phyloP scores from a whole-genome alignment of 441 rosid species.

The Jatropha multifida region DNA sequence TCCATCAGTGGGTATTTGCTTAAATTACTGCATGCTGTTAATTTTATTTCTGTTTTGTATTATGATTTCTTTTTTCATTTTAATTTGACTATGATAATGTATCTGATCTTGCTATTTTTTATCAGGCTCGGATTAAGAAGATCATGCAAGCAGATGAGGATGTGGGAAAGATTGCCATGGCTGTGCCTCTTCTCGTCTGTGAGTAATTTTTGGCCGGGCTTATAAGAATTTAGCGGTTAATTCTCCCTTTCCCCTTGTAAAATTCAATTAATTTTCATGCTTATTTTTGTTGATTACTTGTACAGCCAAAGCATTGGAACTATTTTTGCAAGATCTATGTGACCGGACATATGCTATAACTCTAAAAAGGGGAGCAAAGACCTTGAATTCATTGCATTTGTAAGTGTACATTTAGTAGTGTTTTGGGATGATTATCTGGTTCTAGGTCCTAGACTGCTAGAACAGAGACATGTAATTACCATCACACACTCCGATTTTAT shows the following conservation, averaged over 20 bases:
- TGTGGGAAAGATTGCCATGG: slow-evolving; percentile 89
- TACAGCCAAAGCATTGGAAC: slow-evolving; percentile 86
- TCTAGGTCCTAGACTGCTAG: background rate
- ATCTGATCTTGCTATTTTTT: slow-evolving; percentile 7
- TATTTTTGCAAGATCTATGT: slow-evolving; percentile 90
- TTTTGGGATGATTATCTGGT: background rate
- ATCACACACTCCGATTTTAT: background rate
- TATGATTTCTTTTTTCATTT: background rate
- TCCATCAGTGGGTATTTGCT: background rate
- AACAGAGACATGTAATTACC: background rate
- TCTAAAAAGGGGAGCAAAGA: slow-evolving; percentile 77
- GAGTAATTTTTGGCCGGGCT: slow-evolving; percentile 34
- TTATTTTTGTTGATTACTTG: slow-evolving; percentile 22
- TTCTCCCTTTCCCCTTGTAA: background rate
- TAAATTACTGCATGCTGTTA: background rate
- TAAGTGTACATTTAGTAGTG: slow-evolving; percentile 37
- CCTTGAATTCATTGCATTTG: slow-evolving; percentile 79
- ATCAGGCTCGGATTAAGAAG: slow-evolving; percentile 83
- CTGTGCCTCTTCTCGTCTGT: slow-evolving; percentile 90
- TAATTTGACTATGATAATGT: background rate
- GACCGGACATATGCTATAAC: slow-evolving; percentile 78
- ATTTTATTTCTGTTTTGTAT: background rate
- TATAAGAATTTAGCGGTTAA: background rate
- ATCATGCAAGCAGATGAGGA: slow-evolving; percentile 97
- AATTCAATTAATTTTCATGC: background rate